Base-by-base conservation (phyloP, 1,284 basidiomycete species). In the Moesziomyces antarcticus region DNA sequence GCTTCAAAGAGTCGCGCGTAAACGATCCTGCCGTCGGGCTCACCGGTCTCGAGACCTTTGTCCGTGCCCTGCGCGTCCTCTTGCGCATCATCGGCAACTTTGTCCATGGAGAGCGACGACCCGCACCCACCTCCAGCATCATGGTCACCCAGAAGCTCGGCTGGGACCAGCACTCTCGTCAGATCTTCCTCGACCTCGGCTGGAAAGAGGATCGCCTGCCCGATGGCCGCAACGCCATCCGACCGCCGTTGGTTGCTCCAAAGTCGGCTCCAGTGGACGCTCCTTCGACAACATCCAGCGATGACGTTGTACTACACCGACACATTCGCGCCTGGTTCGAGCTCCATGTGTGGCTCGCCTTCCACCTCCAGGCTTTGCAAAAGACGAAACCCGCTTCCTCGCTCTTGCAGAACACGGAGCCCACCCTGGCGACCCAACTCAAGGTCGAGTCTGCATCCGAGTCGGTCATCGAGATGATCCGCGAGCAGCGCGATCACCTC, bases 261-360 rank as follows among this genome's bases (percentile, higher is more conserved):
- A 18, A 40, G 27, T 42, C 56, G 9, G 6, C 22, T 22, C 18
- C 21, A 1, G 14, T 35, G 10, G 44, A 52, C 13, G 25, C 44
- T 48, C 33, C 37, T 2, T 9, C 51, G 5, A 33, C 49, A 2
- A 41, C 21, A 4, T 33, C 30, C 30, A 33, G 30, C 20, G 21
- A 35, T 7, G 27, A 47, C 9, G 21, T 51, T 10, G 25, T 50
- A 3, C 56, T 73, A 14, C 55, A 41, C 30, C 50, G 72, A 7
- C 60, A 70, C 45, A 52, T 57, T 2, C 72, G 75, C 9, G 72
- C 75, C n/a, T 77, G 75, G 75, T 60, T 77, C 25, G 75, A 77
- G 50, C 56, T 77, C 22, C 58, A 49, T 30, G 56, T 61, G 3
- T 77, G 75, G 75, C 53, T 68, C 16, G 43, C 51, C 4, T 68